These are phyloP conservation scores for sunflower (Helianthus annuus) DNA, from an alignment of 129 eudicot species.

Conservation along the genomic window DNA sequence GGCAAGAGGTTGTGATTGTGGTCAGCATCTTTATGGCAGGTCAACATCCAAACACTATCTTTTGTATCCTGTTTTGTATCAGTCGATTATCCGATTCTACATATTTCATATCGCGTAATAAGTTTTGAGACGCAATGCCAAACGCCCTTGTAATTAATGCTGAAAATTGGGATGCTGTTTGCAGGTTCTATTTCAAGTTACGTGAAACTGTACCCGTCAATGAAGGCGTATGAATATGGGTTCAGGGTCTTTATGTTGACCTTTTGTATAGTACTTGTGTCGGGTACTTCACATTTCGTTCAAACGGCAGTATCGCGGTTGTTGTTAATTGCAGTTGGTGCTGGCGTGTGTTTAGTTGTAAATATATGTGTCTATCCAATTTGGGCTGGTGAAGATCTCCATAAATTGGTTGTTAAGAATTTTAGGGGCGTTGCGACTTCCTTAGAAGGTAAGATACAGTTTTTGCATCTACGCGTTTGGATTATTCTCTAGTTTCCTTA, in stretches of 20 bases:
- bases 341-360: constrained; percentile 66
- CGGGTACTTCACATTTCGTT: constrained; percentile 73
- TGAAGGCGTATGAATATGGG: constrained; percentile 90
- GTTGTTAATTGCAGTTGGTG: constrained; percentile 80
- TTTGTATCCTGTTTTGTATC: not conserved
- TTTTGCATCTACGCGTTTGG: not conserved
- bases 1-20: constrained; percentile 70
- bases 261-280: constrained; percentile 75
- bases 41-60: constrained; percentile 7
- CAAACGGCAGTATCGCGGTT: constrained; percentile 80
- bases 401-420: constrained; percentile 86
- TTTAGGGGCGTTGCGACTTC: constrained; percentile 88
- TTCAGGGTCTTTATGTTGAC: constrained; percentile 89
- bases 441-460: constrained; percentile 61
- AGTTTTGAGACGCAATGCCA: not conserved
- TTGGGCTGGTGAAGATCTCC: constrained; percentile 98
- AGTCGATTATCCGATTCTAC: not conserved
- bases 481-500: not conserved
- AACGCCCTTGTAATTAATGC: not conserved
- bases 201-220: constrained; percentile 72
- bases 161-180: constrained; percentile 9
- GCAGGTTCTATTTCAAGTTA: constrained; percentile 73
- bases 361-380: constrained; percentile 82
- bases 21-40: constrained; percentile 87
- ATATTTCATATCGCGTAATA: not conserved